Conservation (phyloP, 805 yeast genomes). For the Candida railenensis region DNA sequence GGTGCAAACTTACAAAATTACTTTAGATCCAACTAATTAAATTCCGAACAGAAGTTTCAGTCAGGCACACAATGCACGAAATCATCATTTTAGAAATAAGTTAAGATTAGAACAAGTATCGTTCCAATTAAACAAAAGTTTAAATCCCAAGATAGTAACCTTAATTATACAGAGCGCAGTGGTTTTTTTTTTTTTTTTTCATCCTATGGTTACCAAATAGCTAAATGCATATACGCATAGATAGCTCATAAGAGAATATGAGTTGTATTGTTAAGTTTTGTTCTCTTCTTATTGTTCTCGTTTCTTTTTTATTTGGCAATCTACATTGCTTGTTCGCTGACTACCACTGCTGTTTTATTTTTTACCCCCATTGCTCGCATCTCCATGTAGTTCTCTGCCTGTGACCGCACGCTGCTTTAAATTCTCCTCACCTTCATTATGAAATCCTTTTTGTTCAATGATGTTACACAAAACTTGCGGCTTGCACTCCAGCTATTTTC, state of each 20-base stretch:
- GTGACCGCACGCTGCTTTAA: background rate
- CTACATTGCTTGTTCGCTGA: no score
- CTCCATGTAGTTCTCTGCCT: no score
- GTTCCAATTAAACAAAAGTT: background rate
- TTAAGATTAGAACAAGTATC: background rate
- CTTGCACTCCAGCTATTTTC: background rate
- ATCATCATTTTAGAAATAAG: background rate
- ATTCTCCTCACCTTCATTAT: no score
- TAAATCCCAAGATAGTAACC: no score
- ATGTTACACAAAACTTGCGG: no score
- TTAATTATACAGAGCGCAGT: no score
- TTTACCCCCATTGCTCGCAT: no score
- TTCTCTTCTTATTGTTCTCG: background rate
- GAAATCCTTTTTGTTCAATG: no score
- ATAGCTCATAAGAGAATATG: background rate
- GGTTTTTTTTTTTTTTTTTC: no score
- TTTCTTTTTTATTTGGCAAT: no score
- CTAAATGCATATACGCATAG: background rate
- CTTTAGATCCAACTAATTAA: background rate
- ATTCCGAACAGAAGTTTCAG: background rate
- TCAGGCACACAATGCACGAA: background rate
- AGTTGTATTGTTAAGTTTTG: background rate
- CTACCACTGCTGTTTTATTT: no score
- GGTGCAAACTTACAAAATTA: background rate
- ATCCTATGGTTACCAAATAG: no score